Conservation (phyloP, 2,329 filamentous ascomycete species). For the Fusarium dlaminii region DNA sequence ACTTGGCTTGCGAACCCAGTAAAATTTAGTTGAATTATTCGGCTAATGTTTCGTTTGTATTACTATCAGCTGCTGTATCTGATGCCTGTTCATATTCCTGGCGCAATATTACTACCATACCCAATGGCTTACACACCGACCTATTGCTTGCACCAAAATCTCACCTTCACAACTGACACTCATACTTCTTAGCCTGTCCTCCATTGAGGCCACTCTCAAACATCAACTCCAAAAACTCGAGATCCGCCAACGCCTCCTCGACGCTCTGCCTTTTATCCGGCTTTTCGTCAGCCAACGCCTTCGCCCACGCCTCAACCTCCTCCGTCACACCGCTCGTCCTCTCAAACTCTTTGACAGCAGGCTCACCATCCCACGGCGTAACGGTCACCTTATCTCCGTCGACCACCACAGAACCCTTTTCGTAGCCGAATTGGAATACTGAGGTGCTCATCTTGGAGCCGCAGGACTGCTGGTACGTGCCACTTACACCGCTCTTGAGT, state of each 20-base stretch:
- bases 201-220: slow-evolving; percentile 57
- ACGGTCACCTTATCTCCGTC: slow-evolving; percentile 56
- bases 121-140: not conserved
- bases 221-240: slow-evolving; percentile 67
- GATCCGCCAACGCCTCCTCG: slow-evolving; percentile 67
- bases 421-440: slow-evolving; percentile 66
- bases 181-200: slow-evolving; percentile 52
- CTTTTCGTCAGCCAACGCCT: slow-evolving; percentile 58
- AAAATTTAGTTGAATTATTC: not conserved
- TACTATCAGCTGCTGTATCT: not conserved
- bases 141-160: not conserved
- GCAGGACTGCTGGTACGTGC: slow-evolving; percentile 66
- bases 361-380: slow-evolving; percentile 47
- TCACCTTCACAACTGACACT: slow-evolving; percentile 46
- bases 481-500: slow-evolving; percentile 63
- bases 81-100: not conserved
- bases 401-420: slow-evolving; percentile 64
- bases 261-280: slow-evolving; percentile 62
- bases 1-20: not conserved
- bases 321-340: slow-evolving; percentile 64
- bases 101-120: not conserved
- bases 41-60: not conserved
- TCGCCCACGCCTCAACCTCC: slow-evolving; percentile 70
- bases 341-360: slow-evolving; percentile 54
- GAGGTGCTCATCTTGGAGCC: slow-evolving; percentile 64